These are phyloP conservation scores for Fusarium sp. DNA, from an alignment of 2,329 filamentous ascomycete genomes.

Conservation along the genomic window DNA sequence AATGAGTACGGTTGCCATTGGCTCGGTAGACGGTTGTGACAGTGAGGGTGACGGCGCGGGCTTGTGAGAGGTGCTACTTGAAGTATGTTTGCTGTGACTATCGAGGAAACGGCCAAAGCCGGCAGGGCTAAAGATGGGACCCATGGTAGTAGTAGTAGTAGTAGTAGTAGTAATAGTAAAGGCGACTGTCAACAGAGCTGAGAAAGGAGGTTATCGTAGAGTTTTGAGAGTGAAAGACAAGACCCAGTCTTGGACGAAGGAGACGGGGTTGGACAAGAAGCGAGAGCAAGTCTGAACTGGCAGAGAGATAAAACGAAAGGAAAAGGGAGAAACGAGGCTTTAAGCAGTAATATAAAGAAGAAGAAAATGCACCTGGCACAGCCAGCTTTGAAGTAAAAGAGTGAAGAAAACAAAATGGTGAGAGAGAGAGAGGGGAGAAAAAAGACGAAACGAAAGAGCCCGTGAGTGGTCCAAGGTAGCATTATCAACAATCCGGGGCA, in stretches of 20 bases:
- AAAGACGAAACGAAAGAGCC: conserved; percentile 36
- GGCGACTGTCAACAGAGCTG: conserved; percentile 2
- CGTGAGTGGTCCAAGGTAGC: conserved; percentile 32
- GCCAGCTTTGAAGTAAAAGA: neutral
- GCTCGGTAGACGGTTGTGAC: conserved; percentile 34
- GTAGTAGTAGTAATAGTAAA: neutral
- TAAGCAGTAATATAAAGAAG: neutral
- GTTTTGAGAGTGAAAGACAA: conserved; percentile 29
- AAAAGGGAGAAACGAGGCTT: neutral
- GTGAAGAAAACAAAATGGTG: conserved; percentile 23
- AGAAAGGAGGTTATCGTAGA: conserved; percentile 8
- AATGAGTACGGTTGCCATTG: conserved; percentile 53
- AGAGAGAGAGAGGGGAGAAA: conserved; percentile 23
- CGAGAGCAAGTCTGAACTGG: conserved; percentile 17
- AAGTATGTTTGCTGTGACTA: conserved; percentile 16
- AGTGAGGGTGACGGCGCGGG: conserved; percentile 35
- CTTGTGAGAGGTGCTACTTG: conserved; percentile 33
- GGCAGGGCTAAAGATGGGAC: conserved; percentile 37
- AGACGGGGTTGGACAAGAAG: conserved; percentile 4
- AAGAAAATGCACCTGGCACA: neutral
- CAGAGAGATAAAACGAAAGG: neutral
- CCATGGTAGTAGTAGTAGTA: conserved; percentile 29
- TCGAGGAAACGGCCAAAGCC: conserved; percentile 37
- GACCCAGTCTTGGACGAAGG: conserved; percentile 19
- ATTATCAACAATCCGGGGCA: conserved; percentile 38